Base-by-base conservation (phyloP, 2,329 filamentous ascomycete genomes). In the Aspergillus pseudonomiae region DNA sequence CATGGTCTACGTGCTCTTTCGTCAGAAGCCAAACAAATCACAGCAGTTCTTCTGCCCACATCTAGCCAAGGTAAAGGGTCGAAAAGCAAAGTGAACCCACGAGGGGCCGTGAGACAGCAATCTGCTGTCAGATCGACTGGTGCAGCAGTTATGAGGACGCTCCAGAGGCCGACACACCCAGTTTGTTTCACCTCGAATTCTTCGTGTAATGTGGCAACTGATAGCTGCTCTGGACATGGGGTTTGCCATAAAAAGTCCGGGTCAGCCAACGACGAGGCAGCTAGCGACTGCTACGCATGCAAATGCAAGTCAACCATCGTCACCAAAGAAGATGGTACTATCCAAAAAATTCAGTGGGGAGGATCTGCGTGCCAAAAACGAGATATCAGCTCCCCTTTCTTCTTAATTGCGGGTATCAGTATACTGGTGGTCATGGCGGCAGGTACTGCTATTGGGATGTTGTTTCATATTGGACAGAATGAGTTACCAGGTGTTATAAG, bases 401-500 rank as follows among this genome's bases (percentile, higher is more conserved):
- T 93, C 88, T 82, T 99, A 57, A 89, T 99, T 71, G 86, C 87
- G 14, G 88, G 89, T 9, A 91, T 95, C 70, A 89, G 87, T 4
- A 80, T 97, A 55, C 79, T 88, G 43, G 82, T 96, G 66, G 80
- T 95, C 1, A 85, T 87, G 54, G 79, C 91, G 43, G 80, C 96
- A 32, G 84, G 83, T 43, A 89, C 91, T 75, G 88, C 88, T 12
- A 89, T 98, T 70, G 88, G 89, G 6, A 82, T 96, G 84, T 78
- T 99, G 60, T 95, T 90, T 78, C 89, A 83, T 66, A 91, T 98
- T 73, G 95, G 94, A 39, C 87, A 91, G 76, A 89, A 96, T 82
- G 91, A 93, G 79, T 83, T 98, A 67, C 95, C 95, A 0, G 93
- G 93, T 71, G 94, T 99, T 10, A 94, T 99, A 77, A 93, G 93